Evolutionary conservation across 2,329 filamentous ascomycete genomes (phyloP).

Genomic region (Trichoderma gracile): DNA sequence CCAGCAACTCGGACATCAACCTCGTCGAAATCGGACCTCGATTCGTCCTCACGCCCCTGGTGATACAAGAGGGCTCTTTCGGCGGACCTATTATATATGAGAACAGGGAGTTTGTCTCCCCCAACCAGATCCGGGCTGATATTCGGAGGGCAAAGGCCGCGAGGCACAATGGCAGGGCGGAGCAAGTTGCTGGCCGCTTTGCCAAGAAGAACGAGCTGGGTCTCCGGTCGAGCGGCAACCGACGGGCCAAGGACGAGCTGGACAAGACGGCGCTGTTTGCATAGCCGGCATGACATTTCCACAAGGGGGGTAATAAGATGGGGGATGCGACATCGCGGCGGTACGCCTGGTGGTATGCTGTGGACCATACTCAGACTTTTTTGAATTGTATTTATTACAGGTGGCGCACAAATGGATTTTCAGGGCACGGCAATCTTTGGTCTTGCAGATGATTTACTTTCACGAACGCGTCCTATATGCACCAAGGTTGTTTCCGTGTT

Average conservation of each 20-base stretch:
- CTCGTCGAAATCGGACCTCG: slow-evolving; percentile 92
- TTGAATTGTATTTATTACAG: slow-evolving; percentile 12
- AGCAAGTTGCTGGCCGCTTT: slow-evolving; percentile 70
- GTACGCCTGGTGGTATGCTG: background rate
- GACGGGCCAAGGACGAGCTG: slow-evolving; percentile 65
- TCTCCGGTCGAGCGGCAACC: slow-evolving; percentile 65
- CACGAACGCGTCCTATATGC: background rate
- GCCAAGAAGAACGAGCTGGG: slow-evolving; percentile 77
- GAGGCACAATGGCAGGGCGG: slow-evolving; percentile 73
- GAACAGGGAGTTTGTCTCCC: slow-evolving; percentile 95
- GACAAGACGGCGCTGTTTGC: slow-evolving; percentile 77
- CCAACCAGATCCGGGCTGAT: slow-evolving; percentile 89
- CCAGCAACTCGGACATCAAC: slow-evolving; percentile 71
- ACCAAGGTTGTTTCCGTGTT: background rate
- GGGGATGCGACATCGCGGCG: background rate
- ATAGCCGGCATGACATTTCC: slow-evolving; percentile 42
- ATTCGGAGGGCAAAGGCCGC: slow-evolving; percentile 73
- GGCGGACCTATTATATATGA: slow-evolving; percentile 97
- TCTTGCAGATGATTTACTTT: slow-evolving; percentile 1
- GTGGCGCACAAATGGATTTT: slow-evolving; percentile 18
- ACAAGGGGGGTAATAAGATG: background rate
- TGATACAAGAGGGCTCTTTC: slow-evolving; percentile 93
- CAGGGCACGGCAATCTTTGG: slow-evolving; percentile 10
- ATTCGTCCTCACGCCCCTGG: slow-evolving; percentile 89
- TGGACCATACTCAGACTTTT: background rate